phyloP scores from a whole-genome alignment of 2,329 filamentous ascomycete genomes.

The Nothomitra cinnamomea region DNA sequence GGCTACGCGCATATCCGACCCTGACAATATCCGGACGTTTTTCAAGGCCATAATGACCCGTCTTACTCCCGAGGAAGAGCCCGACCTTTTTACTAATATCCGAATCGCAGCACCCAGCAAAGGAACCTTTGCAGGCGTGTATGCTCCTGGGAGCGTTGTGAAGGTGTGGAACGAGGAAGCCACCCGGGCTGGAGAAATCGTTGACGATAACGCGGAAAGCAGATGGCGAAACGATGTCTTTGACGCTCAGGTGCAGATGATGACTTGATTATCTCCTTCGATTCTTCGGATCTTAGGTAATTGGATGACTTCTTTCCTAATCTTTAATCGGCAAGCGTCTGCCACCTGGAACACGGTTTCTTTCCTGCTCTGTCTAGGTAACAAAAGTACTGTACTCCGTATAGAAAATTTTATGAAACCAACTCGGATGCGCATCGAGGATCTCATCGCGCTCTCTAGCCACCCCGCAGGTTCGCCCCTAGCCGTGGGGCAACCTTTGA shows the following conservation, averaged over 20 bases:
- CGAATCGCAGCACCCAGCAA: conserved; percentile 45
- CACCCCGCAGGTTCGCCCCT: too few species aligned
- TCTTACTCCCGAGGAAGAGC: conserved; percentile 52
- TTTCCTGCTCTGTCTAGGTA: too few species aligned
- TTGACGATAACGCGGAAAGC: conserved; percentile 53
- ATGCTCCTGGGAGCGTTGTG: conserved; percentile 76
- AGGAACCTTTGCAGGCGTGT: conserved; percentile 64
- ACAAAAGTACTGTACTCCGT: too few species aligned
- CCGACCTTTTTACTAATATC: conserved; percentile 57
- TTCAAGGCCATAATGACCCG: conserved; percentile 65
- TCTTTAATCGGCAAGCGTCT: not conserved
- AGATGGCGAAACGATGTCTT: conserved; percentile 86
- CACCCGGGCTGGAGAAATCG: conserved; percentile 47
- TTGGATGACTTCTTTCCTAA: not conserved
- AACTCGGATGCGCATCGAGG: too few species aligned
- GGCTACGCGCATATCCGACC: conserved; percentile 68
- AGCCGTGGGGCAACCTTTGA: too few species aligned
- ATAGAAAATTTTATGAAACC: too few species aligned
- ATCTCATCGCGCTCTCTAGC: too few species aligned
- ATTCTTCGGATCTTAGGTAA: too few species aligned
- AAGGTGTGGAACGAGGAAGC: conserved; percentile 82
- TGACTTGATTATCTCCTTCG: not conserved
- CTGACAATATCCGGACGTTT: conserved; percentile 66
- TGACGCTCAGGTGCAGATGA: conserved; percentile 25
- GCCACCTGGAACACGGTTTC: not conserved